phyloP scores from a whole-genome alignment of 192 early-diverging fungal genomes.

The Funneliformis mosseae region DNA sequence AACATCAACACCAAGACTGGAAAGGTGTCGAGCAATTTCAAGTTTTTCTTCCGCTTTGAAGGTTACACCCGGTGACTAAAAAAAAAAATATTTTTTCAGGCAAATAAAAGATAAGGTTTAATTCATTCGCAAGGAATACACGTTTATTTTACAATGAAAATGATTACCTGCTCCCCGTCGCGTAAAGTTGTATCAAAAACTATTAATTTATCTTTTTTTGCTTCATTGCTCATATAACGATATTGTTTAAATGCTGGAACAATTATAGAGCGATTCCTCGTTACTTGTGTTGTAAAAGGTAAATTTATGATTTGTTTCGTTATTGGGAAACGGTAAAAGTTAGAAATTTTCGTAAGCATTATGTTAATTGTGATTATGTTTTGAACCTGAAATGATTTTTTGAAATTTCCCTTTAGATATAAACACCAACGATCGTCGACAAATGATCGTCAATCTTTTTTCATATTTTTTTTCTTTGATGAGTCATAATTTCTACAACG shows the following conservation, averaged over 20 bases:
- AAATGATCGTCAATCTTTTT: too few relatives aligned
- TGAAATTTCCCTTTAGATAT: too few relatives aligned
- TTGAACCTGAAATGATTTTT: too few relatives aligned
- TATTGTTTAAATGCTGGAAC: background rate
- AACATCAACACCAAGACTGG: conserved; percentile 92
- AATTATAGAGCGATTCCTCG: background rate
- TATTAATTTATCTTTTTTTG: conserved; percentile 74
- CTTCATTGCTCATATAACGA: background rate
- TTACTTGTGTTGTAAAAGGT: background rate
- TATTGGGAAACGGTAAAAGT: background rate
- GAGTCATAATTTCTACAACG: too few relatives aligned
- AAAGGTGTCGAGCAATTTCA: conserved; percentile 90
- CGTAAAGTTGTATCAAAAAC: conserved; percentile 97
- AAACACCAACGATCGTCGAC: too few relatives aligned
- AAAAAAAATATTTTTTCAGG: background rate
- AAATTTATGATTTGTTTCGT: background rate
- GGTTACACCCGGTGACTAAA: conserved; percentile 92
- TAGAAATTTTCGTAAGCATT: conserved; percentile 5
- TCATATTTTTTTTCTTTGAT: too few relatives aligned
- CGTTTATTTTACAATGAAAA: background rate
- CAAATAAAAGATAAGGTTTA: too few relatives aligned
- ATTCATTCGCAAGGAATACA: background rate
- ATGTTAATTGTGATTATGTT: background rate
- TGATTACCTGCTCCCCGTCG: conserved; percentile 89
- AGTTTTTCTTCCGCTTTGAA: conserved; percentile 92